Conservation (phyloP, 1,284 basidiomycete species). For the Sanghuangporus weigelae region DNA sequence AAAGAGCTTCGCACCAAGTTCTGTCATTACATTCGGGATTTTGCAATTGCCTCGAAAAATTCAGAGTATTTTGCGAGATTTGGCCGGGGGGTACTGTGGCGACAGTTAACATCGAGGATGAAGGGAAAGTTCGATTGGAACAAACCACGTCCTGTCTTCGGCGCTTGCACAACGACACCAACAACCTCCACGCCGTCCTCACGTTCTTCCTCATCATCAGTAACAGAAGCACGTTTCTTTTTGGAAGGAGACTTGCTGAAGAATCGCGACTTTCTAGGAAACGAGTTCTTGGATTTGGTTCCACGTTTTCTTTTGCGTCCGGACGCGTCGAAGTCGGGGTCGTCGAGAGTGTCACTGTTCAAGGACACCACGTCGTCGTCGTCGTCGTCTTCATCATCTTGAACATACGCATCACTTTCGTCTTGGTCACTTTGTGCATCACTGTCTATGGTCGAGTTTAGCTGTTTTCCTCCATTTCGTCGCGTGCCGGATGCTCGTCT, state of each 20-base stretch:
- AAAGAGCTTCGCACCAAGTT: slow-evolving; percentile 57
- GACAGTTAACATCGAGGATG: background rate
- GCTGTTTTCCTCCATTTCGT: slow-evolving; percentile 19
- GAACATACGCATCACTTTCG: slow-evolving; percentile 22
- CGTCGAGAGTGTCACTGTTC: slow-evolving; percentile 33
- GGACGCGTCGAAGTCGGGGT: slow-evolving; percentile 27
- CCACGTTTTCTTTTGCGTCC: slow-evolving; percentile 20
- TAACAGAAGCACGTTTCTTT: slow-evolving; percentile 29
- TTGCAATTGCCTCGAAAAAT: slow-evolving; percentile 68
- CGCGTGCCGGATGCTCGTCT: background rate
- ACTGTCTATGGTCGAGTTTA: slow-evolving; percentile 14
- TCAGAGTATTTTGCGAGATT: slow-evolving; percentile 79
- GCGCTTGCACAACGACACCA: slow-evolving; percentile 65
- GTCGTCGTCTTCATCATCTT: slow-evolving; percentile 13
- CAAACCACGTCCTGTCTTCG: slow-evolving; percentile 73
- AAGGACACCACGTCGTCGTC: slow-evolving; percentile 21
- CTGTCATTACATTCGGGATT: slow-evolving; percentile 82
- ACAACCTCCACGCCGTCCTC: slow-evolving; percentile 69
- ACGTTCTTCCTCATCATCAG: slow-evolving; percentile 41
- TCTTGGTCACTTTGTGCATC: slow-evolving; percentile 26
- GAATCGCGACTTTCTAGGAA: slow-evolving; percentile 3
- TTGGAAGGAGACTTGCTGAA: slow-evolving; percentile 24
- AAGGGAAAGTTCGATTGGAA: slow-evolving; percentile 13
- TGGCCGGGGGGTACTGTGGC: slow-evolving; percentile 73
- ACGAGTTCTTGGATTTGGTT: slow-evolving; percentile 8